phyloP scores from a whole-genome alignment of 805 yeast genomes.

The Danielia reshetovae region DNA sequence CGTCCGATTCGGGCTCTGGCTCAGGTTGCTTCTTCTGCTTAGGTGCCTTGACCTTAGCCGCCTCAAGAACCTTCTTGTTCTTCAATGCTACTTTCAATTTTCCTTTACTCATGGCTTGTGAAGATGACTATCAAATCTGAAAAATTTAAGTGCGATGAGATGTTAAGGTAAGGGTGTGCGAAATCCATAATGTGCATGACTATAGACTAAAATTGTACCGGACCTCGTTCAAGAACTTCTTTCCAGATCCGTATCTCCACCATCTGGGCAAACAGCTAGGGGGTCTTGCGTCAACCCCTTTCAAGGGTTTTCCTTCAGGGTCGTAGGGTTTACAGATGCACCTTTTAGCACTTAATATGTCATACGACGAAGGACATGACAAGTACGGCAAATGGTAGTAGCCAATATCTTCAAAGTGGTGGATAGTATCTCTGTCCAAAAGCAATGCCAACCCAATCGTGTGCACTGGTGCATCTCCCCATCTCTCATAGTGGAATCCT shows the following conservation, averaged over 20 bases:
- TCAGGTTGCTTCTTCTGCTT: slow-evolving; percentile 1
- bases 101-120: slow-evolving; percentile 17
- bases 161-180: too few species aligned
- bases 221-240: slow-evolving; percentile 47
- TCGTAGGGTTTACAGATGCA: slow-evolving; percentile 28
- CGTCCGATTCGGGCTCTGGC: slow-evolving; percentile 8
- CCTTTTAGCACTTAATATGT: slow-evolving; percentile 30
- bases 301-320: slow-evolving; percentile 13
- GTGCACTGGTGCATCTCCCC: slow-evolving; percentile 56
- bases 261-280: slow-evolving; percentile 68
- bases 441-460: slow-evolving; percentile 33
- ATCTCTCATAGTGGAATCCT: slow-evolving; percentile 57
- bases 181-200: not conserved
- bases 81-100: slow-evolving; percentile 17
- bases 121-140: slow-evolving; percentile 1
- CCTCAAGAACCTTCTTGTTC: slow-evolving; percentile 11
- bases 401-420: slow-evolving; percentile 44
- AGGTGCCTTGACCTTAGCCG: slow-evolving; percentile 3
- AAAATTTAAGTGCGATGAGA: slow-evolving; percentile 14
- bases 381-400: slow-evolving; percentile 41
- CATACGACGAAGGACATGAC: slow-evolving; percentile 37
- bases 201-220: slow-evolving; percentile 12
- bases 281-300: slow-evolving; percentile 40
- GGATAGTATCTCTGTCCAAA: slow-evolving; percentile 33
- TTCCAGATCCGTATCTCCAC: slow-evolving; percentile 73